phyloP scores from a whole-genome alignment of 1,284 basidiomycete genomes.

The Sphagnurus paluster region DNA sequence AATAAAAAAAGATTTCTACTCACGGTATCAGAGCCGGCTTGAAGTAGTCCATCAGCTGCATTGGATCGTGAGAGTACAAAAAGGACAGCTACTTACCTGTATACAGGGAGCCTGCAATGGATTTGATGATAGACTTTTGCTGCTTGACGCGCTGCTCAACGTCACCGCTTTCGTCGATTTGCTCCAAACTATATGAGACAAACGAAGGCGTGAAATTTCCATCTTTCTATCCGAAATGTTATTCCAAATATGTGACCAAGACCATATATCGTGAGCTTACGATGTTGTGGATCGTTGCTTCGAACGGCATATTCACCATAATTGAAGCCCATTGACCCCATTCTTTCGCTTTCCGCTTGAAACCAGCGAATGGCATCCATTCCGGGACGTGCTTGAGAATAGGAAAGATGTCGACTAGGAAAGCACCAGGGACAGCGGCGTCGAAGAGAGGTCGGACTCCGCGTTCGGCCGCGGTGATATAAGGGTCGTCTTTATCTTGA shows the following conservation, averaged over 20 bases:
- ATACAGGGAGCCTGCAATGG: slow-evolving; percentile 22
- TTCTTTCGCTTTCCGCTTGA: slow-evolving; percentile 37
- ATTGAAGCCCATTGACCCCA: slow-evolving; percentile 28
- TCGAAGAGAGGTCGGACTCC: slow-evolving; percentile 12
- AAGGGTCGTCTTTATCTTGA: slow-evolving; percentile 19
- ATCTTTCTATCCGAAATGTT: slow-evolving; percentile 7
- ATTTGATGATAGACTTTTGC: slow-evolving; percentile 23
- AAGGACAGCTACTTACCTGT: slow-evolving; percentile 20
- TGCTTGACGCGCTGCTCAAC: too few species aligned
- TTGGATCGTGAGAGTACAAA: not conserved
- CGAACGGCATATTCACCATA: slow-evolving; percentile 35
- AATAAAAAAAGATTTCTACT: not conserved
- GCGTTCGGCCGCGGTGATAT: slow-evolving; percentile 17
- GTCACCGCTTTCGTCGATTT: slow-evolving; percentile 15
- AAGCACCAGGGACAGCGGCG: slow-evolving; percentile 21
- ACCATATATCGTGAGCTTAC: slow-evolving; percentile 14
- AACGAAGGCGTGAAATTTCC: slow-evolving; percentile 19
- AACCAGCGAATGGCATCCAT: slow-evolving; percentile 44
- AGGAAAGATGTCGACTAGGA: slow-evolving; percentile 22
- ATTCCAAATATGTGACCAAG: not conserved
- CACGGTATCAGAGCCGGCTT: slow-evolving; percentile 18
- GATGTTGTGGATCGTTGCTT: slow-evolving; percentile 26
- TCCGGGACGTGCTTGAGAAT: slow-evolving; percentile 36
- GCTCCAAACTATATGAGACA: slow-evolving; percentile 15
- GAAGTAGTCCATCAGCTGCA: not conserved